phyloP scores from a whole-genome alignment of 2,329 filamentous ascomycete genomes.

The Xylaria sp. region DNA sequence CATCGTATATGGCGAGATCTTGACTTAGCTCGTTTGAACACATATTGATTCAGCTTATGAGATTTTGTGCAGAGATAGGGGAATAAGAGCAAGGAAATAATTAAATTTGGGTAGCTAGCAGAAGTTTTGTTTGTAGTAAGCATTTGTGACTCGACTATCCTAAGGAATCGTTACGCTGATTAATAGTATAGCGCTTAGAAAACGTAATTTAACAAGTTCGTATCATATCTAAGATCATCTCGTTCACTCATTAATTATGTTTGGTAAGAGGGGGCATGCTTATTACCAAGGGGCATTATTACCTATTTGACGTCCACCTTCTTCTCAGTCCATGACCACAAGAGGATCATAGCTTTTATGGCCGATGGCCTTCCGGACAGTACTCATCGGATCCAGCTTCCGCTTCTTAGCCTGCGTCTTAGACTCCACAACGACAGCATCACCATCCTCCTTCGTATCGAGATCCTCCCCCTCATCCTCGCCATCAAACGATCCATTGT shows the following conservation, averaged over 20 bases:
- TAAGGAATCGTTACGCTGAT: neutral
- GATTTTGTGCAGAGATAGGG: neutral
- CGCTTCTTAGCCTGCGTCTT: constrained; percentile 49
- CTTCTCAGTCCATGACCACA: constrained; percentile 60
- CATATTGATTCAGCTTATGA: neutral
- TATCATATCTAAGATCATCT: neutral
- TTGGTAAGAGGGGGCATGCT: neutral
- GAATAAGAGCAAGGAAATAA: no score
- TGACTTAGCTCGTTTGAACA: neutral
- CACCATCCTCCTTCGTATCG: constrained; percentile 52
- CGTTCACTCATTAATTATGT: neutral
- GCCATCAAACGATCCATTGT: constrained; percentile 58
- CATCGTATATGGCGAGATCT: neutral
- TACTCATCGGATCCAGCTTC: constrained; percentile 56
- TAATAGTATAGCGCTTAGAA: neutral
- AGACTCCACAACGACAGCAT: constrained; percentile 52
- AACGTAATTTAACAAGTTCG: neutral
- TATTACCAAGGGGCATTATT: neutral
- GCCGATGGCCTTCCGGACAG: constrained; percentile 61
- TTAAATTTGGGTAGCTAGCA: no score
- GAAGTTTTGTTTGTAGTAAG: neutral
- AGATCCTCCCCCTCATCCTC: constrained; percentile 49
- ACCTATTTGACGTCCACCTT: neutral
- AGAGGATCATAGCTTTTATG: constrained; percentile 67
- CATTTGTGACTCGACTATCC: neutral